Percentiles rank a stretch among this genome's conserved stretches.
These are phyloP conservation scores for Fusarium miscanthi DNA, from an alignment of 2,329 filamentous ascomycete species.

Conservation along the genomic window DNA sequence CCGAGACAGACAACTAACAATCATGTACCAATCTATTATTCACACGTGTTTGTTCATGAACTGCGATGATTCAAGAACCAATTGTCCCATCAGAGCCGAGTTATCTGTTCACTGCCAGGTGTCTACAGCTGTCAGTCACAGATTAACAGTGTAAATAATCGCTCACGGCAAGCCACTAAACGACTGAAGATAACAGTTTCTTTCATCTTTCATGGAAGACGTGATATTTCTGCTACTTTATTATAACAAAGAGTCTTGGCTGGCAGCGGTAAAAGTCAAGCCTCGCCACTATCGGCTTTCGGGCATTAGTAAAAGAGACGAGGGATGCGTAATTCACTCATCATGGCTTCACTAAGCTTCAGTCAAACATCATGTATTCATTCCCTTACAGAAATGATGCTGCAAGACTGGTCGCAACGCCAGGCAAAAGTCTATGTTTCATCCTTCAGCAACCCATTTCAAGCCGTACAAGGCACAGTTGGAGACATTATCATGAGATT, in stretches of 20 bases:
- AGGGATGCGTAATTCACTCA: background rate
- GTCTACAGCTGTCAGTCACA: background rate
- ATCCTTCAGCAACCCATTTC: background rate
- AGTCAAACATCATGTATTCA: no score
- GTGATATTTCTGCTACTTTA: no score
- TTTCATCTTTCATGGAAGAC: background rate
- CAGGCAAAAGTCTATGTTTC: no score
- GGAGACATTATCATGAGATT: background rate
- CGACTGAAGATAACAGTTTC: background rate
- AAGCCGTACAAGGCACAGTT: background rate
- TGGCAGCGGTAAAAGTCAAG: background rate
- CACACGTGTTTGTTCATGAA: background rate
- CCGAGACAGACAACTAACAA: background rate
- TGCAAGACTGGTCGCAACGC: no score
- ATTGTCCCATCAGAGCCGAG: background rate
- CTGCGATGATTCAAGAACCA: background rate
- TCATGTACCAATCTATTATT: background rate
- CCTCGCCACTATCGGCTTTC: fast-evolving
- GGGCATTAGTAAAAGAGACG: background rate
- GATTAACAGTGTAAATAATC: background rate
- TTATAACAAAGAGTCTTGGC: background rate
- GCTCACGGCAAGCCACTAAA: background rate
- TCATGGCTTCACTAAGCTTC: background rate
- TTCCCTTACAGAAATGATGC: background rate
- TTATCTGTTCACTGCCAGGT: background rate